Evolutionary conservation across 495 filamentous ascomycete species (phyloP).

Genomic region (Aspergillus baeticus): DNA sequence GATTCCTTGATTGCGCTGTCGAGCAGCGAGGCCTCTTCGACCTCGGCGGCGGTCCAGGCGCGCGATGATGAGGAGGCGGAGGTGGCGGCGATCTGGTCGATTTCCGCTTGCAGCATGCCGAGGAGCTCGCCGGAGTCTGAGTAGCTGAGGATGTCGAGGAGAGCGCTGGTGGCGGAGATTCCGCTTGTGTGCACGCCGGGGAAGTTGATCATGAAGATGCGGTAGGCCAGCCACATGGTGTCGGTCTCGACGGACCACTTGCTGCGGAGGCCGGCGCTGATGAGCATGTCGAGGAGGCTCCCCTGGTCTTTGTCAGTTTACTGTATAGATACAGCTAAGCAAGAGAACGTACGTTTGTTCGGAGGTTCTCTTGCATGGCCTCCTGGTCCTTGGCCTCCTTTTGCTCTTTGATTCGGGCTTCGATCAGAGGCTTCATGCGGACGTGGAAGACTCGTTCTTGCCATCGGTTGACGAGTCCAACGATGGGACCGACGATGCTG

Average conservation of each 20-base stretch:
- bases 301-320: neutral
- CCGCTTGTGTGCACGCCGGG: constrained; percentile 14
- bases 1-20: constrained; percentile 15
- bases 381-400: neutral
- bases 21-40: constrained; percentile 10
- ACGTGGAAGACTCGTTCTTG: constrained; percentile 10
- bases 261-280: constrained; percentile 11
- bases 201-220: constrained; percentile 18
- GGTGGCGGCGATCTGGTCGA: neutral
- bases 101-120: constrained; percentile 4
- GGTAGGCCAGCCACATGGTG: constrained; percentile 12
- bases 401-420: constrained; percentile 6
- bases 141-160: constrained; percentile 13
- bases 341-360: neutral
- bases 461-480: constrained; percentile 12
- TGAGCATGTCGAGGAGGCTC: constrained; percentile 10
- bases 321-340: neutral
- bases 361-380: constrained; percentile 6
- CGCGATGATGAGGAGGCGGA: neutral
- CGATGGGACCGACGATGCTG: constrained; percentile 11
- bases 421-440: constrained; percentile 15
- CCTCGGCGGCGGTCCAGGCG: constrained; percentile 7
- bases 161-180: constrained; percentile 13
- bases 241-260: constrained; percentile 13
- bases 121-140: neutral